Evolutionary conservation across 345 rosid genomes (phyloP), one percentile per base, ranked within the genome.

Genomic region (Aquilaria yunnanensis): DNA sequence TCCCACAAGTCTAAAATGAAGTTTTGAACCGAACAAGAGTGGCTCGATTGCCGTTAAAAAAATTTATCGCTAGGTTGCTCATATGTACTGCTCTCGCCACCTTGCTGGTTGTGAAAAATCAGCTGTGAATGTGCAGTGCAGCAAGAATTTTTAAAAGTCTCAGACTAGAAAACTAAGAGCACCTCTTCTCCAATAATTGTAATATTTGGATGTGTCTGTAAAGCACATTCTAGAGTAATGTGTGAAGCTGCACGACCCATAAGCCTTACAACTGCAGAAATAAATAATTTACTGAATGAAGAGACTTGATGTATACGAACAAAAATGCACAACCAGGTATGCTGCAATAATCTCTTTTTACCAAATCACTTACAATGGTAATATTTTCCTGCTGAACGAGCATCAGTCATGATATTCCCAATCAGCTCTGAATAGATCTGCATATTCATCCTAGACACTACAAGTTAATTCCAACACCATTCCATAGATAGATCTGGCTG

Each of bases 171-270:
- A 4, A 9, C 3, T 37, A 37, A 41, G 55, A 54, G 54, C 66
- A 90, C 97, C 99, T 94, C 99, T 80, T 94, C 99, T 65, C 99
- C 99, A 37, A 94, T 85, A 59, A 90, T 65, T n/a, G 95, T 81
- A 60, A 94, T 80, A 76, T 90, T 93, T 2, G 98, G 97, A 67
- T 90, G 98, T 54, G 98, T 90, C 80, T 93, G 96, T 75, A 94
- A 75, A 68, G 99, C 99, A 47, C 99, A 94, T 74, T 94, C 97
- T 63, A 94, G 78, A 60, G 99, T 88, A 71, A 94, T 94, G 61
- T 94, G 99, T 45, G 99, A 94, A 68, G 99, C 99, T 30, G 92
- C 97, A 65, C 99, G 97, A 30, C 99, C 99, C 99, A 94, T 94
- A 61, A 94, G 96, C 68, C 99, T 69, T 59, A 94, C 96, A 83